Conservation (phyloP, 345 rosid species). For the Jatropha curcas region DNA sequence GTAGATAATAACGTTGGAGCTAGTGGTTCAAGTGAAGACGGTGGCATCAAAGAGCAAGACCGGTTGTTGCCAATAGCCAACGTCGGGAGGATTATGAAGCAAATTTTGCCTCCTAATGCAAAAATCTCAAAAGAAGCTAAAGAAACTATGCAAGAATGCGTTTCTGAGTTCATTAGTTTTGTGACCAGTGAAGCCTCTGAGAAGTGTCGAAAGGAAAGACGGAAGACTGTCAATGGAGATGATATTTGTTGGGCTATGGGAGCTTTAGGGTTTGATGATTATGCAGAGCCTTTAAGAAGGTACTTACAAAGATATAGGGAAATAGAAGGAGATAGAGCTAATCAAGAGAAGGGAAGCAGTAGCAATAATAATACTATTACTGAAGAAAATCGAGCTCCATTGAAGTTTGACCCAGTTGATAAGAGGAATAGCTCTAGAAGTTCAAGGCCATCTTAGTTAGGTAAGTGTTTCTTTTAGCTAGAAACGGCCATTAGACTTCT, state of each 20-base stretch:
- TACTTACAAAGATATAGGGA: conserved; percentile 28
- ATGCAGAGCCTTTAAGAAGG: conserved; percentile 17
- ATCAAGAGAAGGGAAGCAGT: conserved; percentile 6
- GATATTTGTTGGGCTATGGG: conserved; percentile 35
- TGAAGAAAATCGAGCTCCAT: no score
- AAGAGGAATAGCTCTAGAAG: not conserved
- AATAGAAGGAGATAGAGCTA: conserved; percentile 24
- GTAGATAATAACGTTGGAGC: not conserved
- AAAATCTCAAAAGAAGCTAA: conserved; percentile 35
- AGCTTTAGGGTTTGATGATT: conserved; percentile 29
- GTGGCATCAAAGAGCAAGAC: conserved; percentile 20
- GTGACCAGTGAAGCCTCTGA: conserved; percentile 30
- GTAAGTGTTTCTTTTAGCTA: no score
- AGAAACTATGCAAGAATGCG: conserved; percentile 35
- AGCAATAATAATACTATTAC: no score
- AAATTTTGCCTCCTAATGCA: conserved; percentile 23
- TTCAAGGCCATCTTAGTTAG: not conserved
- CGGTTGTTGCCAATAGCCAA: conserved; percentile 31
- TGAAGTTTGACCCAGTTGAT: not conserved
- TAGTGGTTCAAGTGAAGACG: not conserved
- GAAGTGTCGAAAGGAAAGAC: conserved; percentile 31
- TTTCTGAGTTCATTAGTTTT: conserved; percentile 30
- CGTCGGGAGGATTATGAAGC: conserved; percentile 33
- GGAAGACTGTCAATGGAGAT: conserved; percentile 35
- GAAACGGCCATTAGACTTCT: no score